phyloP scores from a whole-genome alignment of 2,329 filamentous ascomycete species.

The Orbilia blumenaviensis region DNA sequence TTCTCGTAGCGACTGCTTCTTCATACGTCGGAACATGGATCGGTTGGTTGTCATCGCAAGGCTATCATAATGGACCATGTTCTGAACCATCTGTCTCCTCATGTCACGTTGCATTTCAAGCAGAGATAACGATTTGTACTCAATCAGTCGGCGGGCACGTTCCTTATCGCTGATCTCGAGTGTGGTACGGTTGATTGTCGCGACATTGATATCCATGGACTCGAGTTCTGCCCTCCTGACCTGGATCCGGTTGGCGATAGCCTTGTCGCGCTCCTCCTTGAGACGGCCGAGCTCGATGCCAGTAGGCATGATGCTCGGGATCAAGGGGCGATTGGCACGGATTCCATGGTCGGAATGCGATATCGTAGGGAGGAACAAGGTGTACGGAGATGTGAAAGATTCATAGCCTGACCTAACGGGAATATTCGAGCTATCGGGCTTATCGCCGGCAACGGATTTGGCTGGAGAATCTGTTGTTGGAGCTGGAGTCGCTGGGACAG shows the following conservation, averaged over 20 bases:
- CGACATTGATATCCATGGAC: conserved; percentile 72
- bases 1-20: conserved; percentile 95
- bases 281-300: conserved; percentile 88
- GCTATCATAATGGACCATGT: conserved; percentile 96
- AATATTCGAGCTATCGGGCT: conserved; percentile 55
- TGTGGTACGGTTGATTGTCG: conserved; percentile 61
- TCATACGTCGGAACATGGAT: conserved; percentile 87
- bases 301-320: conserved; percentile 87
- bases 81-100: conserved; percentile 84
- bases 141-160: conserved; percentile 74
- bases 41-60: conserved; percentile 97
- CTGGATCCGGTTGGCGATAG: conserved; percentile 88
- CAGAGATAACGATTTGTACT: conserved; percentile 90
- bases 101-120: conserved; percentile 87
- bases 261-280: conserved; percentile 84
- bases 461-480: conserved; percentile 60
- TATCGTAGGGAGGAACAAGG: conserved; percentile 68
- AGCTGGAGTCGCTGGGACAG: conserved; percentile 61
- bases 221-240: conserved; percentile 86
- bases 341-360: conserved; percentile 81
- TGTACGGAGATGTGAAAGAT: conserved; percentile 78
- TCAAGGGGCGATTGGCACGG: conserved; percentile 78
- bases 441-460: conserved; percentile 58
- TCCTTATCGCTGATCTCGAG: conserved; percentile 69
- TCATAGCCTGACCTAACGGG: conserved; percentile 68